Conservation (phyloP, 176 grass and related monocot species). For the Hsuehochloa calcarea region DNA sequence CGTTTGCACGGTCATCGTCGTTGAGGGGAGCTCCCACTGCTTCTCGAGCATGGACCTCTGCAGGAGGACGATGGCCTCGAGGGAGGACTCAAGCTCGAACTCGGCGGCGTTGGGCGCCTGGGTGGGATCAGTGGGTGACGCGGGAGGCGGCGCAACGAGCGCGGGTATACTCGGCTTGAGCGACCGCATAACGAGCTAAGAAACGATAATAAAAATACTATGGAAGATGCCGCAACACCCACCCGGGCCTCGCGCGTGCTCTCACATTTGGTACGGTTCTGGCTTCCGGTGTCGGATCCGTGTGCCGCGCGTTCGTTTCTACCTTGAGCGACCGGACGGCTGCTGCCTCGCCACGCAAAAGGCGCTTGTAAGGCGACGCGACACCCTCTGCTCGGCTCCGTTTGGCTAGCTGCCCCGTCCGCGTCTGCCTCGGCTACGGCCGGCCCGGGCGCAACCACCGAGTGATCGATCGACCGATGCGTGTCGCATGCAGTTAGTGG, state of each 20-base stretch:
- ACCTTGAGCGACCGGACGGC: neutral
- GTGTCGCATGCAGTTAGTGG: neutral
- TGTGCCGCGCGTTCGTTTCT: neutral
- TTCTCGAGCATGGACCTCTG: too few relatives aligned
- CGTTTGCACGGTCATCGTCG: too few relatives aligned
- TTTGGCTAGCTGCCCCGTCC: constrained; percentile 24
- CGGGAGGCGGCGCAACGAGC: too few relatives aligned
- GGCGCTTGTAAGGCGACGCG: neutral
- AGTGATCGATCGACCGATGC: neutral
- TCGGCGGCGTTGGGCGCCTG: too few relatives aligned
- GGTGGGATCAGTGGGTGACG: too few relatives aligned
- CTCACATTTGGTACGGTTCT: neutral
- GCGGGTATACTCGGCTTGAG: too few relatives aligned
- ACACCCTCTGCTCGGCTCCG: neutral
- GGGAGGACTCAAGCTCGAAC: too few relatives aligned
- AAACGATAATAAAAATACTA: too few relatives aligned
- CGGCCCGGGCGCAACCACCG: constrained; percentile 28
- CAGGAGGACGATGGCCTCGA: too few relatives aligned
- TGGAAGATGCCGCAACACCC: too few relatives aligned
- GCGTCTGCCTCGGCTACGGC: neutral
- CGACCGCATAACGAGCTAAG: too few relatives aligned
- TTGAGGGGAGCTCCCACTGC: too few relatives aligned
- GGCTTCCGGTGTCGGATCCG: neutral
- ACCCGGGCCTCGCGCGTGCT: neutral
- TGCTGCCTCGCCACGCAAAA: neutral